Evolutionary conservation across 2,329 filamentous ascomycete genomes (phyloP).

Genomic region (Fusarium globosum): DNA sequence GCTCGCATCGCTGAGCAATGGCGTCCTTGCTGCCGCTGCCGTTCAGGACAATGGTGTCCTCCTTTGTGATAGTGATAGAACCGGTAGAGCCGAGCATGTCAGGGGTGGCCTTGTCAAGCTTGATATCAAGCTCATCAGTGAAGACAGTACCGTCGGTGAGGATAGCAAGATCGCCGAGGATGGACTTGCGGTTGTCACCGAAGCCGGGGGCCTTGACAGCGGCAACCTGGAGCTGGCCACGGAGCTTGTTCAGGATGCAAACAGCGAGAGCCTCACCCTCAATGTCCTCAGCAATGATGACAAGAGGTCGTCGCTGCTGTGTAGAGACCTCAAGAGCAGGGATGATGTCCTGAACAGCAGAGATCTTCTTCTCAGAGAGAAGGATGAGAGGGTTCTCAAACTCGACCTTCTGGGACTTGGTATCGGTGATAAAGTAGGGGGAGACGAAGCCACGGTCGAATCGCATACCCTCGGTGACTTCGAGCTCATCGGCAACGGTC

Average conservation of each 20-base stretch:
- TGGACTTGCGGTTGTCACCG: slow-evolving; percentile 99
- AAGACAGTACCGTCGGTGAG: slow-evolving; percentile 98
- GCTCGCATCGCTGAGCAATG: slow-evolving; percentile 95
- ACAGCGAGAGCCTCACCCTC: slow-evolving; percentile 98
- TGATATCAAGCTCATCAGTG: slow-evolving; percentile 97
- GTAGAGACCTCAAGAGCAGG: slow-evolving; percentile 97
- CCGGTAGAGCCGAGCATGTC: slow-evolving; percentile 98
- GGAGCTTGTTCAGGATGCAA: slow-evolving; percentile 99
- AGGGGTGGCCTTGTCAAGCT: slow-evolving; percentile 96
- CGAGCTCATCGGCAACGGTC: slow-evolving; percentile 96
- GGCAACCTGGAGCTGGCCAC: slow-evolving; percentile 97
- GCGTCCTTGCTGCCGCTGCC: slow-evolving; percentile 94
- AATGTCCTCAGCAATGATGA: slow-evolving; percentile 99
- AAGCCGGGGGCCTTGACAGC: slow-evolving; percentile 99
- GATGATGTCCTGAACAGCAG: slow-evolving; percentile 97
- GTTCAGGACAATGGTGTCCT: slow-evolving; percentile 98
- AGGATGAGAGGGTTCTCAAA: slow-evolving; percentile 99
- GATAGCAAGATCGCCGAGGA: slow-evolving; percentile 95
- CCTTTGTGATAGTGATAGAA: slow-evolving; percentile 99
- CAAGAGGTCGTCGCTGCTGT: slow-evolving; percentile 91
- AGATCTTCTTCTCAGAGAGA: slow-evolving; percentile 99
- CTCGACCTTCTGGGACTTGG: slow-evolving; percentile 98
- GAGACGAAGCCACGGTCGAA: slow-evolving; percentile 99
- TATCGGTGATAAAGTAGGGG: slow-evolving; percentile 99
- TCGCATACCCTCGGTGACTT: slow-evolving; percentile 99